Percentiles rank a stretch among this genome's conserved stretches.
These are phyloP conservation scores for Metarhizium rileyi DNA, from an alignment of 2,329 filamentous ascomycete species.

Conservation along the genomic window DNA sequence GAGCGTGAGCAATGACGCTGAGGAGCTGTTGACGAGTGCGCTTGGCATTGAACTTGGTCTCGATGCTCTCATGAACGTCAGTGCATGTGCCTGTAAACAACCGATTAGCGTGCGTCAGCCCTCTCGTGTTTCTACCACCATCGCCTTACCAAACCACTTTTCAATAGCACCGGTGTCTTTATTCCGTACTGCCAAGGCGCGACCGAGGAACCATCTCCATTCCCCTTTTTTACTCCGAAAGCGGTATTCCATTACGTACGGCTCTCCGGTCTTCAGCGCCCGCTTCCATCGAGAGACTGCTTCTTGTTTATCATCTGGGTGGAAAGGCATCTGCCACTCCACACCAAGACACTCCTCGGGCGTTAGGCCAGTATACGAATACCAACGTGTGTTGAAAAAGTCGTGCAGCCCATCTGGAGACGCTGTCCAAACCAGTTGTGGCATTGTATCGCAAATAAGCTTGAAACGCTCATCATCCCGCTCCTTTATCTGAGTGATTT, in stretches of 20 bases:
- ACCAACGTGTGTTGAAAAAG: conserved; percentile 72
- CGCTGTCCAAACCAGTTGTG: conserved; percentile 66
- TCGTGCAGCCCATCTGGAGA: conserved; percentile 56
- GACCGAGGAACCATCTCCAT: conserved; percentile 71
- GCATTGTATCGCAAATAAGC: conserved; percentile 65
- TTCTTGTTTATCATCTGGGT: conserved; percentile 57
- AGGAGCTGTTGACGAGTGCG: conserved; percentile 60
- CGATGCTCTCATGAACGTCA: conserved; percentile 66
- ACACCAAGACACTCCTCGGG: conserved; percentile 51
- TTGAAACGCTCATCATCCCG: conserved; percentile 66
- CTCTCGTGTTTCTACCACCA: background rate
- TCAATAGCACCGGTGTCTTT: conserved; percentile 57
- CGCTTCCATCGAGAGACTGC: conserved; percentile 49
- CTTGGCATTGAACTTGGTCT: conserved; percentile 56
- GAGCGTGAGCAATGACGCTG: conserved; percentile 64
- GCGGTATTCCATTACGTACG: conserved; percentile 62
- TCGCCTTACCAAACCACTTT: conserved; percentile 59
- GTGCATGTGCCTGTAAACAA: conserved; percentile 51
- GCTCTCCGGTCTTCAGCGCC: conserved; percentile 55
- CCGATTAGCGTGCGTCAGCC: background rate
- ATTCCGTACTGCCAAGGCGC: conserved; percentile 59
- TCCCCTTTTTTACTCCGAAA: conserved; percentile 56
- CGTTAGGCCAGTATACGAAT: conserved; percentile 63
- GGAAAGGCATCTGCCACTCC: conserved; percentile 55
- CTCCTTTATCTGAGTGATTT: conserved; percentile 59